phyloP scores from a whole-genome alignment of 306 rosid genomes.

The Prunus campanulata region DNA sequence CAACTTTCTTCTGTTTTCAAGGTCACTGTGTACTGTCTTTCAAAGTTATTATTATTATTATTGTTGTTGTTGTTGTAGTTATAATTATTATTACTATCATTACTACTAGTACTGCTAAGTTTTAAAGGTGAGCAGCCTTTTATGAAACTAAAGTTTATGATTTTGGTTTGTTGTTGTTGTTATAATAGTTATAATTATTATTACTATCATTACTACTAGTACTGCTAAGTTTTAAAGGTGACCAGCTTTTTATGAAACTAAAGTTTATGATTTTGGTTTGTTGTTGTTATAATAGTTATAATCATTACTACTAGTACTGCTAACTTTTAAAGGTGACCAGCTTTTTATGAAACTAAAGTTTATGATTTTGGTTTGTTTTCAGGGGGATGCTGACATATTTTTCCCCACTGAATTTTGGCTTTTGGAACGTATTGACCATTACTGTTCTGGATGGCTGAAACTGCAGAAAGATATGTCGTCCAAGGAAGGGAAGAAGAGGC shows the following conservation, averaged over 20 bases:
- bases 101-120: background rate
- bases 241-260: background rate
- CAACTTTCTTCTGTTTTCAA: too few relatives aligned
- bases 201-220: too few relatives aligned
- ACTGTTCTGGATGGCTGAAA: slow-evolving; percentile 82
- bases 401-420: slow-evolving; percentile 92
- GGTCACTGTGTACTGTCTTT: background rate
- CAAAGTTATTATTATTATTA: background rate
- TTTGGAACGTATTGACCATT: slow-evolving; percentile 85
- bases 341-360: background rate
- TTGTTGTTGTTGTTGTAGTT: background rate
- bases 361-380: slow-evolving; percentile 27
- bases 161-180: background rate
- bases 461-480: slow-evolving; percentile 40
- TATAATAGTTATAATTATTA: too few relatives aligned
- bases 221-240: background rate
- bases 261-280: background rate
- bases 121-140: background rate
- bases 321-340: background rate
- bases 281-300: too few relatives aligned
- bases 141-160: background rate
- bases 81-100: too few relatives aligned
- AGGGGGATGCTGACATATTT: slow-evolving; percentile 97
- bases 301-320: background rate
- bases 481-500: slow-evolving; percentile 79